Percentiles rank a stretch among this genome's conserved stretches.
Conservation (phyloP, 352 stramenopile genomes). For the Phytophthora lateralis region DNA sequence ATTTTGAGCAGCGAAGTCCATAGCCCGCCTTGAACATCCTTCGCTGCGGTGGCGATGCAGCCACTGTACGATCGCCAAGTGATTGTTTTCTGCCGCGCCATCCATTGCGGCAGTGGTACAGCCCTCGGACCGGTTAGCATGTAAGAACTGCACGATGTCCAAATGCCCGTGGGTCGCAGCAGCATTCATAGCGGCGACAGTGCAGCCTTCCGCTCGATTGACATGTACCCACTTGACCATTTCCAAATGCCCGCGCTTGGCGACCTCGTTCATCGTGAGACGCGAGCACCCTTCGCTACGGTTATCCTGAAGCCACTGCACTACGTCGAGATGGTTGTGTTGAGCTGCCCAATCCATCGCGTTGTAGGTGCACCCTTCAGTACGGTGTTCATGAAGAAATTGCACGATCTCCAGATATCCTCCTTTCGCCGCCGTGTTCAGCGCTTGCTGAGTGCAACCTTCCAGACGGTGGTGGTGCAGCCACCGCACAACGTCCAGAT, state of each 20-base stretch:
- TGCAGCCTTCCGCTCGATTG: conserved; percentile 34
- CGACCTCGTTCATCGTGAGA: conserved; percentile 38
- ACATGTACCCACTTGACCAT: conserved; percentile 37
- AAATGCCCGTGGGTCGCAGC: conserved; percentile 36
- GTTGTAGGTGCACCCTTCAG: conserved; percentile 39
- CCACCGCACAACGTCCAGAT: conserved; percentile 32
- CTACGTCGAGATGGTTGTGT: conserved; percentile 30
- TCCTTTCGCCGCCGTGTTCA: conserved; percentile 37
- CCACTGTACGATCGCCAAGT: conserved; percentile 40
- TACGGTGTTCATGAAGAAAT: conserved; percentile 35
- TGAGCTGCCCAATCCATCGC: conserved; percentile 41
- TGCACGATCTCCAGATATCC: conserved; percentile 38
- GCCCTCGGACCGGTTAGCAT: conserved; percentile 36
- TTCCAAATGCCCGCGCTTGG: conserved; percentile 32
- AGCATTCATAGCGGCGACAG: conserved; percentile 32
- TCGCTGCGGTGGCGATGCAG: conserved; percentile 38
- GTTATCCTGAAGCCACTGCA: conserved; percentile 36
- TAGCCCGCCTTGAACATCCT: conserved; percentile 35
- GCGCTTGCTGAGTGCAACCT: conserved; percentile 37
- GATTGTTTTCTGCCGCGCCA: conserved; percentile 36
- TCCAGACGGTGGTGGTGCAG: conserved; percentile 32
- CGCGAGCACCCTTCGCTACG: conserved; percentile 39
- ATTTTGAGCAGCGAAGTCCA: conserved; percentile 31
- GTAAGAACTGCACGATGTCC: conserved; percentile 39
- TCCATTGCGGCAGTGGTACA: conserved; percentile 43